Evolutionary conservation across 2,329 filamentous ascomycete genomes (phyloP).

Genomic region (Aspergillus carbonarius): DNA sequence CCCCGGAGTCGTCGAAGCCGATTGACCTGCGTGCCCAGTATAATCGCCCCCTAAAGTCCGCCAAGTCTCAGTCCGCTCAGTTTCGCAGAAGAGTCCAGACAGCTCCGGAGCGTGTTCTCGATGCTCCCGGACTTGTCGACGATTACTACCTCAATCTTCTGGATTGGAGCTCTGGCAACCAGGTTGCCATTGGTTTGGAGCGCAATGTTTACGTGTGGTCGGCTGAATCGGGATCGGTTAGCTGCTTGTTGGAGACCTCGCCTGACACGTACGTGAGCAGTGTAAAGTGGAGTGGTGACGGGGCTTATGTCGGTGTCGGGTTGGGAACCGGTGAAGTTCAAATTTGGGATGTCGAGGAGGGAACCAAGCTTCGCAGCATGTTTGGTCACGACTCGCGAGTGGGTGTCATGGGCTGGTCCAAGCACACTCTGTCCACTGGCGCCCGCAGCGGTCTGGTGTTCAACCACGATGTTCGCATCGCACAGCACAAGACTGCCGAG

Average conservation of each 20-base stretch:
- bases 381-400: conserved; percentile 95
- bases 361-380: conserved; percentile 96
- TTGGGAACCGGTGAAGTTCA: conserved; percentile 95
- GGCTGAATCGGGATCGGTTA: conserved; percentile 86
- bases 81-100: conserved; percentile 90
- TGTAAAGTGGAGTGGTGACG: conserved; percentile 98
- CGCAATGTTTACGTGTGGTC: conserved; percentile 99
- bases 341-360: conserved; percentile 98
- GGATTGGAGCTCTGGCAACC: conserved; percentile 97
- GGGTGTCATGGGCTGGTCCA: conserved; percentile 98
- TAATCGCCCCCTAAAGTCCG: conserved; percentile 87
- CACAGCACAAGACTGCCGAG: conserved; percentile 96
- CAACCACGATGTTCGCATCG: conserved; percentile 98
- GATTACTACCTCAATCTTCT: conserved; percentile 99
- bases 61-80: conserved; percentile 72
- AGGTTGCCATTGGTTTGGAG: conserved; percentile 96
- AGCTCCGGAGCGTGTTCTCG: conserved; percentile 90
- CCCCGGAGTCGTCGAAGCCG: conserved; percentile 97
- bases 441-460: conserved; percentile 91
- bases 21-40: conserved; percentile 97
- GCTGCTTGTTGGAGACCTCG: conserved; percentile 80
- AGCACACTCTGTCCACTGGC: conserved; percentile 93
- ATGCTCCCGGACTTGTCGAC: conserved; percentile 92
- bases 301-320: conserved; percentile 92
- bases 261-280: conserved; percentile 95